These are phyloP conservation scores for Verticillium tricorpus DNA, from an alignment of 2,329 filamentous ascomycete species.

Conservation along the genomic window DNA sequence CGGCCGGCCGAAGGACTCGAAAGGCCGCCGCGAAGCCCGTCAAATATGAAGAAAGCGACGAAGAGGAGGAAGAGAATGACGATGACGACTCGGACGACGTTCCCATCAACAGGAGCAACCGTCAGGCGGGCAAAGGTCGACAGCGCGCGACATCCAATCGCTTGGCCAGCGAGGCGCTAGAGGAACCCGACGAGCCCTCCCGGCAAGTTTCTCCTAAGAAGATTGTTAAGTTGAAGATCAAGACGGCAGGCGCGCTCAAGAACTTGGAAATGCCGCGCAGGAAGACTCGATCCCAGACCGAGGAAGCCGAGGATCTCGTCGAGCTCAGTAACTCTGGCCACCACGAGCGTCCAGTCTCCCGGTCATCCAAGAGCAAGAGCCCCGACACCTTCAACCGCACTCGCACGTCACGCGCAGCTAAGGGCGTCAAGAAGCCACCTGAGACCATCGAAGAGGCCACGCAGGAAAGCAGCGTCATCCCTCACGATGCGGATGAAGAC, in stretches of 20 bases:
- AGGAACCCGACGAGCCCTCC: slow-evolving; percentile 15
- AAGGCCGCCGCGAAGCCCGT: slow-evolving; percentile 39
- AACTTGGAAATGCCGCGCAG: slow-evolving; percentile 23
- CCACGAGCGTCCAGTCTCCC: slow-evolving; percentile 44
- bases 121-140: background rate
- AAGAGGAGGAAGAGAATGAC: slow-evolving; percentile 31
- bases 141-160: slow-evolving; percentile 5
- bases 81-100: slow-evolving; percentile 6
- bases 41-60: slow-evolving; percentile 44
- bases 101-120: background rate
- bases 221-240: slow-evolving; percentile 39
- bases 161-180: background rate
- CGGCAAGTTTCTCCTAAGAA: slow-evolving; percentile 25
- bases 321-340: slow-evolving; percentile 59
- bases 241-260: slow-evolving; percentile 8
- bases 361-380: slow-evolving; percentile 49
- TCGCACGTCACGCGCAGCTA: slow-evolving; percentile 42
- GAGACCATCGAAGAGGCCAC: slow-evolving; percentile 48
- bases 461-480: slow-evolving; percentile 43
- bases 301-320: slow-evolving; percentile 49
- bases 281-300: slow-evolving; percentile 48
- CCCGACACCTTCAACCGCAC: slow-evolving; percentile 44
- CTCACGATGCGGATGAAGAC: slow-evolving; percentile 30
- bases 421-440: slow-evolving; percentile 44
- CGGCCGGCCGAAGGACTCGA: slow-evolving; percentile 43